A percentile compares a stretch with the other conserved stretches of the same genome.
Conservation (phyloP, 768 basidiomycete species). For the Russula compacta region DNA sequence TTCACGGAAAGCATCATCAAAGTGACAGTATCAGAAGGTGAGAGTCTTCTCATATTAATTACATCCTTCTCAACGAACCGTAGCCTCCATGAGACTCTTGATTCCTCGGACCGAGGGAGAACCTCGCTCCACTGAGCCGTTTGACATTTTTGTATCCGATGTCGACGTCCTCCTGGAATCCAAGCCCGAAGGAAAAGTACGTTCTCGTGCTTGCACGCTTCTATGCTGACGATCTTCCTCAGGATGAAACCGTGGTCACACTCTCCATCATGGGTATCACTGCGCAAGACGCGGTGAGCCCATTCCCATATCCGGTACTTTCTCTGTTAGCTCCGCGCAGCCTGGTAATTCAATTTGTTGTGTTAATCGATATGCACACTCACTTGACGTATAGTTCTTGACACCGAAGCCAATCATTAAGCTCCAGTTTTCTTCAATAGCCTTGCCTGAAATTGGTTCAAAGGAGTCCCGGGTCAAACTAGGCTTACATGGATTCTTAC, state of each 20-base stretch:
- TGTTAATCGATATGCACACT: background rate
- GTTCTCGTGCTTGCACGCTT: slow-evolving; percentile 11
- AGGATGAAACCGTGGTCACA: slow-evolving; percentile 67
- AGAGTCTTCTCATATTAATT: background rate
- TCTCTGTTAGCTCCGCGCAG: slow-evolving; percentile 46
- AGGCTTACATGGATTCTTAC: slow-evolving; percentile 54
- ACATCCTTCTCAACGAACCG: background rate
- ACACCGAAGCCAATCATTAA: slow-evolving; percentile 46
- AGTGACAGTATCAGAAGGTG: slow-evolving; percentile 34
- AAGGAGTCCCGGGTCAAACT: slow-evolving; percentile 74
- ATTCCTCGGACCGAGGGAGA: slow-evolving; percentile 35
- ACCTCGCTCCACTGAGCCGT: slow-evolving; percentile 28
- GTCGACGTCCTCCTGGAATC: slow-evolving; percentile 55
- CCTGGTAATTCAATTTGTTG: slow-evolving; percentile 38
- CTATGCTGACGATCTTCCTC: background rate
- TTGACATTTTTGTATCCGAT: slow-evolving; percentile 55
- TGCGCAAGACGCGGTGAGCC: slow-evolving; percentile 39
- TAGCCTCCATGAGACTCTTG: slow-evolving; percentile 36
- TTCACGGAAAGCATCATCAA: slow-evolving; percentile 42
- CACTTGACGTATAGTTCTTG: slow-evolving; percentile 17
- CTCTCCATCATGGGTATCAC: slow-evolving; percentile 54
- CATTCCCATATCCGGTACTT: slow-evolving; percentile 35
- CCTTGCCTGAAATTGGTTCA: slow-evolving; percentile 47
- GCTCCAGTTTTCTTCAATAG: slow-evolving; percentile 56
- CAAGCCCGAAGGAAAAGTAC: slow-evolving; percentile 63